Base-by-base conservation (phyloP, 129 eudicot species). In the Logfia minima region DNA sequence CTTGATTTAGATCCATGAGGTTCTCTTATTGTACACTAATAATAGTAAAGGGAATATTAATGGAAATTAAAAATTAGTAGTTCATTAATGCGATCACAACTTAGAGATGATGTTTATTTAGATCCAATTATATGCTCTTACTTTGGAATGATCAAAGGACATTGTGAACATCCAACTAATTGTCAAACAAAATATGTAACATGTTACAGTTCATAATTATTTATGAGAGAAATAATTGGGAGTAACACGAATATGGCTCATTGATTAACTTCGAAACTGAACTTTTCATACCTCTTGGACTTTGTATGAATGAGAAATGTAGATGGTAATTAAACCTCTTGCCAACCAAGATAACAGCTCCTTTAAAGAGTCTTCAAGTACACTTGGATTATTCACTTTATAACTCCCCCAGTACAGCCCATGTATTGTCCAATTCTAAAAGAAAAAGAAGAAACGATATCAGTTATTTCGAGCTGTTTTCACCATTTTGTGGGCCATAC, bases 321-420 rank as follows among this genome's bases (percentile, higher is more conserved):
- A 76, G 87, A 91, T 81, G 53, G 88, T 83, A 73, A 95, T 88
- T 75, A 81, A 60, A 63, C 97, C 99, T 51, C 66, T 86, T 6
- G 89, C 88, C 78, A 89, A 76, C 99, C 97, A 95, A 58, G 96
- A 88, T 45, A 95, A 83, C 53, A 95, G 79, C 76, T 95, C 96
- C 84, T 85, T 88, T 59, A 95, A 80, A 60, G 99, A 95, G 76
- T 85, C 90, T 82, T 89, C 92, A 58, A 91, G 93, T 53, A 89
- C 81, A 75, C 60, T 80, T 51, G 96, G 94, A 62, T 74, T 63
- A 41, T 89, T 79, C 59, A 86, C 70, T 70, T 76, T 89, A 75
- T 95, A 85, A 79, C 97, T 95, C 72, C 97, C 99, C 97, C 99
- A 95, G 77, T 89, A 95, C 48, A 95, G 90, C 61, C 99, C 99